These are phyloP conservation scores for Neurospora sp. DNA, from an alignment of 495 filamentous ascomycete genomes.

Conservation along the genomic window DNA sequence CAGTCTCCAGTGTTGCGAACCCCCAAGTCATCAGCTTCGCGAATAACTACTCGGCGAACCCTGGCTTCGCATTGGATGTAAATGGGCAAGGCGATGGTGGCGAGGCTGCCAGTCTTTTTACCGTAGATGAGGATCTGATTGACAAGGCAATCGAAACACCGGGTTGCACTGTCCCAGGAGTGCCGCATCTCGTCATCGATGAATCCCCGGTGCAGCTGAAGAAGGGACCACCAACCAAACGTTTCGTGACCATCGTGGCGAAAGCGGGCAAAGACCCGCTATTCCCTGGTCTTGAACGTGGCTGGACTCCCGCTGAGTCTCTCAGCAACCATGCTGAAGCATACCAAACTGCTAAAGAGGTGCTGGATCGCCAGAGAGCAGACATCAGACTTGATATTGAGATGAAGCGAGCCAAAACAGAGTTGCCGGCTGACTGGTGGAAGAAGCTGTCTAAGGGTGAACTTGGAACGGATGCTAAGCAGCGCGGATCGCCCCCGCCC, in stretches of 20 bases:
- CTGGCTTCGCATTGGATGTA: not conserved
- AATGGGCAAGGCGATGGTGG: not conserved
- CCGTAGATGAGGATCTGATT: conserved; percentile 10
- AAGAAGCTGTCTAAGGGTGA: conserved; percentile 9
- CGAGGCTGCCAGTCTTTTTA: not conserved
- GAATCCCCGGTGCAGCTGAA: conserved; percentile 15
- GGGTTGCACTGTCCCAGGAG: conserved; percentile 7
- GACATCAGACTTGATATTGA: conserved; percentile 20
- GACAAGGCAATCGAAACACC: conserved; percentile 1
- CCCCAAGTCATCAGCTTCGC: not conserved
- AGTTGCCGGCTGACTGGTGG: conserved; percentile 19
- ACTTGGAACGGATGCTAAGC: conserved; percentile 1
- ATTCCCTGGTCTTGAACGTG: conserved; percentile 12
- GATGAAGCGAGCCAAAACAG: conserved; percentile 11
- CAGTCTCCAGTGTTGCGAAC: not conserved
- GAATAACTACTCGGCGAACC: not conserved
- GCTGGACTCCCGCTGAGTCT: conserved; percentile 19
- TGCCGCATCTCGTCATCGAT: conserved; percentile 18
- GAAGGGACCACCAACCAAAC: conserved; percentile 18
- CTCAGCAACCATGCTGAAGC: conserved; percentile 18
- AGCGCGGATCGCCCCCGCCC: conserved; percentile 3
- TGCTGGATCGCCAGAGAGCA: conserved; percentile 15
- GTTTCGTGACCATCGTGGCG: conserved; percentile 17
- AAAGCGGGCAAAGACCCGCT: conserved; percentile 18
- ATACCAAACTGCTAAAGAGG: conserved; percentile 13